Percentiles rank a stretch among this genome's conserved stretches.
These are phyloP conservation scores for Kwoniella dendrophila DNA, from an alignment of 768 basidiomycete genomes.

Conservation along the genomic window DNA sequence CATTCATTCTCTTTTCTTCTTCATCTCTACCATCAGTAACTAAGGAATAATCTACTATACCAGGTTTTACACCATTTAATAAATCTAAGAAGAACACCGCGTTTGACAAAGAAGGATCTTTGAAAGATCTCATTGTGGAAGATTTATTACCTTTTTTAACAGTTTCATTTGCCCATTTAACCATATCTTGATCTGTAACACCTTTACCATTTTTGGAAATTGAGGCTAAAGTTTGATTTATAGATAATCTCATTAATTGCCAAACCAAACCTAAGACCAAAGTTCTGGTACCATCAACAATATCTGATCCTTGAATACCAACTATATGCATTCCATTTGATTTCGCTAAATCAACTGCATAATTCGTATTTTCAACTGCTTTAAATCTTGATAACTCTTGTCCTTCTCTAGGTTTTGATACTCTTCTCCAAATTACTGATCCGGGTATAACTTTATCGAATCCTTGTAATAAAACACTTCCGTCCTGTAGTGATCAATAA, in stretches of 20 bases:
- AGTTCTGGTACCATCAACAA: slow-evolving; percentile 89
- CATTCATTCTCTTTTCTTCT: slow-evolving; percentile 89
- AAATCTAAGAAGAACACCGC: slow-evolving; percentile 92
- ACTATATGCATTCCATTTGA: slow-evolving; percentile 93
- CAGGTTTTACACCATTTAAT: slow-evolving; percentile 85
- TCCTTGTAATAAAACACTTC: slow-evolving; percentile 85
- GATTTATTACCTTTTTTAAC: slow-evolving; percentile 64
- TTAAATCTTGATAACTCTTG: slow-evolving; percentile 91
- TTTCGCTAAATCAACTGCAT: slow-evolving; percentile 86
- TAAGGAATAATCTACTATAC: slow-evolving; percentile 87
- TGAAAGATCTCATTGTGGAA: slow-evolving; percentile 78
- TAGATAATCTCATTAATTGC: slow-evolving; percentile 93
- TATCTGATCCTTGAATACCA: slow-evolving; percentile 96
- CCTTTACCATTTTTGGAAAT: slow-evolving; percentile 73
- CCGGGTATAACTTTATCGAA: slow-evolving; percentile 95
- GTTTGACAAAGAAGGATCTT: slow-evolving; percentile 84
- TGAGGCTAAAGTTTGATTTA: slow-evolving; percentile 81
- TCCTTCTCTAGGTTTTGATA: slow-evolving; percentile 86
- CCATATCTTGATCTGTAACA: slow-evolving; percentile 87
- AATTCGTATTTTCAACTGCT: slow-evolving; percentile 97
- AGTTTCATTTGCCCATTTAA: slow-evolving; percentile 92
- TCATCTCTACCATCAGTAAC: slow-evolving; percentile 66
- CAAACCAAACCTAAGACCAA: slow-evolving; percentile 94
- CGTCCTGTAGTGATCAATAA: slow-evolving; percentile 60
- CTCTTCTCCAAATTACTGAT: slow-evolving; percentile 89